Base-by-base conservation (phyloP, 352 stramenopile species). In the Phytophthora quininea region DNA sequence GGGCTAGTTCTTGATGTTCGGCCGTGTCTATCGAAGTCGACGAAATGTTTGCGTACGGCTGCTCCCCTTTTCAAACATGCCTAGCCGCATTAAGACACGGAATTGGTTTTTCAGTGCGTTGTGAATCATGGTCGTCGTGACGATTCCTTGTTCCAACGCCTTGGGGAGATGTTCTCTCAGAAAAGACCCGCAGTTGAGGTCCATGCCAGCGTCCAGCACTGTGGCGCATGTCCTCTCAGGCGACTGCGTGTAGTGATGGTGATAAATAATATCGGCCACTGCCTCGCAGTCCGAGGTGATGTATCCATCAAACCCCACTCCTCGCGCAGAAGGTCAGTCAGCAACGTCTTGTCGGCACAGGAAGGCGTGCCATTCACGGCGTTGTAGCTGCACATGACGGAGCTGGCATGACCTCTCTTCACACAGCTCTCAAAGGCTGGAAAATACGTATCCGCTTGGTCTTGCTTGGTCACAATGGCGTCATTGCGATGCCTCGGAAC, bases 311-410 rank as follows among this genome's bases (percentile, higher is more conserved):
- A 97, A 97, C 12, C 84, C 95, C 93, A 98, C 54, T 80, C 56
- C 2, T 76, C 68, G n/a, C 95, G 82, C n/a, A 97, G 69, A 6
- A 91, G 35, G 29, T 80, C 76, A 0, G 86, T 91, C 32, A 98
- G 61, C 1, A 98, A 66, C 4, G 77, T 64, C n/a, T 75, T 71
- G 68, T 98, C 92, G 5, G 93, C 89, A 71, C 96, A 98, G 12
- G 88, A 75, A 1, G 96, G 96, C 19, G 97, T 74, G 4, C 93
- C 92, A 69, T 98, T 98, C 31, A 98, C 80, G 11, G 89, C 84
- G 60, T 99, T 98, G 77, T 99, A 99, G 53, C 84, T 96, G 74
- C 95, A 99, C 96, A 99, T 98, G 45, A 98, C 68, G 9, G 84
- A 82, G 50, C 75, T 96, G 33, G 88, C 91, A 48, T 82, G 69